Evolutionary conservation across 2,329 filamentous ascomycete species (phyloP).

Genomic region (Pseudogymnoascus sp.): DNA sequence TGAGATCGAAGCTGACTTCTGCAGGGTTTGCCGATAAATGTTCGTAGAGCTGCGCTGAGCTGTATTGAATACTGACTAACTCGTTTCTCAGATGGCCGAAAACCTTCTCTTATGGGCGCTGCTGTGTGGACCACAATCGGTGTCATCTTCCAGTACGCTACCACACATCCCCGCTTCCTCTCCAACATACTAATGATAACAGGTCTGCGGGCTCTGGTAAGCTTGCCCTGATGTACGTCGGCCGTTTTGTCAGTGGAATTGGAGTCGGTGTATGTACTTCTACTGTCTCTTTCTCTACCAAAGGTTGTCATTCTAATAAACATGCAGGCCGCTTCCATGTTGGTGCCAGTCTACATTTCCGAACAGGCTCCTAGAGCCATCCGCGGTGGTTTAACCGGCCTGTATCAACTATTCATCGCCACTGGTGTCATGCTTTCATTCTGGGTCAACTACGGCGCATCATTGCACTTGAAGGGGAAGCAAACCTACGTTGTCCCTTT

Average conservation of each 20-base stretch:
- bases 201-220: conserved; percentile 48
- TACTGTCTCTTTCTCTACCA: conserved; percentile 40
- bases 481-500: conserved; percentile 56
- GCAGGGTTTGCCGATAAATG: conserved; percentile 30
- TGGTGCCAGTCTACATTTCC: conserved; percentile 41
- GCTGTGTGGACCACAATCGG: conserved; percentile 54
- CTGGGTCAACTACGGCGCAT: conserved; percentile 50
- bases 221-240: conserved; percentile 58
- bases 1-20: not conserved
- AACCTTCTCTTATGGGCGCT: conserved; percentile 43
- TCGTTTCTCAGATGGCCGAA: conserved; percentile 19
- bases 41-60: not conserved
- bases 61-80: not conserved
- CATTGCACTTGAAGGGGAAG: conserved; percentile 40
- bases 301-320: conserved; percentile 45
- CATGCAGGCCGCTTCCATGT: conserved; percentile 36
- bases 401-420: conserved; percentile 44
- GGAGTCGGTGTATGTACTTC: conserved; percentile 31
- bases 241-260: conserved; percentile 48
- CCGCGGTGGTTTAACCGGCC: conserved; percentile 43
- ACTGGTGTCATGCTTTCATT: conserved; percentile 35
- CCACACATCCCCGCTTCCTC: not conserved
- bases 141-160: conserved; percentile 51
- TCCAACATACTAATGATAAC: not conserved
- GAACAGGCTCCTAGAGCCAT: conserved; percentile 46